These are phyloP conservation scores for Periglandula ipomoeae DNA, from an alignment of 2,329 filamentous ascomycete genomes.

Conservation along the genomic window DNA sequence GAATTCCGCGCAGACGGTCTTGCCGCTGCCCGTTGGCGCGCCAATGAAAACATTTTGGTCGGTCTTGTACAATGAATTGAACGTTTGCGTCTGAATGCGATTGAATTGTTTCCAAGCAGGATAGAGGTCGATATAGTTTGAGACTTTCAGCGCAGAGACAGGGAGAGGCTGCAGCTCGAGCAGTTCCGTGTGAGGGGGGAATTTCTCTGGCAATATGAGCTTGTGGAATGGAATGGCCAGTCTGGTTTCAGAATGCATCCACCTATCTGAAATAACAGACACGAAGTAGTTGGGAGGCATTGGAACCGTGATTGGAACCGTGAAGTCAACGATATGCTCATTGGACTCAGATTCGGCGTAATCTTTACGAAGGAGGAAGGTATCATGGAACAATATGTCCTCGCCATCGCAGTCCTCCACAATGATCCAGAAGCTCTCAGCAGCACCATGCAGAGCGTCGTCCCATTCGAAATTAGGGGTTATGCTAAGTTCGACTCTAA, in stretches of 20 bases:
- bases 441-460: constrained; percentile 72
- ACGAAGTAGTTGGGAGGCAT: constrained; percentile 99
- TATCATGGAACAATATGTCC: constrained; percentile 89
- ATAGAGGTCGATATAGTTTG: constrained; percentile 75
- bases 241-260: constrained; percentile 97
- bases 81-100: constrained; percentile 93
- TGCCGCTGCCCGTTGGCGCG: constrained; percentile 88
- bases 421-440: constrained; percentile 93
- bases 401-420: constrained; percentile 97
- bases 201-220: constrained; percentile 86
- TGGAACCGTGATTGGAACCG: constrained; percentile 90
- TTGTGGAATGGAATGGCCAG: constrained; percentile 92
- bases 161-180: constrained; percentile 88
- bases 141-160: constrained; percentile 76
- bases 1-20: constrained; percentile 95
- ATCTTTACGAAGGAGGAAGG: constrained; percentile 83
- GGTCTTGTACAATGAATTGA: constrained; percentile 83
- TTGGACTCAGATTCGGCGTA: constrained; percentile 80
- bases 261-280: constrained; percentile 85
- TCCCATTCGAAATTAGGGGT: constrained; percentile 97
- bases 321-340: constrained; percentile 93
- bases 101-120: constrained; percentile 84
- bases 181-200: constrained; percentile 85
- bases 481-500: constrained; percentile 82
- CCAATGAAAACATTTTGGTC: constrained; percentile 93